A percentile compares a stretch with the other conserved stretches of the same genome.
Conservation (phyloP, 768 basidiomycete genomes). For the Mrakia gelida region DNA sequence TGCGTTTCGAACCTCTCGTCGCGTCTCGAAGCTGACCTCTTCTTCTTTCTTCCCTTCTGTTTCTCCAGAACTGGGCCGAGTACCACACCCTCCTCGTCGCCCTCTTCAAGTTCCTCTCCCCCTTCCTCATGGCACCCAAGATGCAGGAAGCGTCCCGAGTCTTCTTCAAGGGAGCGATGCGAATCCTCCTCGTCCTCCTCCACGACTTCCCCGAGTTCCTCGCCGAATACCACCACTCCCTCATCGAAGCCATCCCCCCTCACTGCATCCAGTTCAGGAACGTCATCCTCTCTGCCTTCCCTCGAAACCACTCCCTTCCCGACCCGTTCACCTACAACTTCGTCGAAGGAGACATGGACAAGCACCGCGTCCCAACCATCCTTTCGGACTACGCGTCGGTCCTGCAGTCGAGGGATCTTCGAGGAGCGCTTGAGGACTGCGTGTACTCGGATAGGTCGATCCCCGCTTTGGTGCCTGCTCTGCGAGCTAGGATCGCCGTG, state of each 20-base stretch:
- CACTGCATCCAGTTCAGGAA: constrained; percentile 95
- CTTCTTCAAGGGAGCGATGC: constrained; percentile 82
- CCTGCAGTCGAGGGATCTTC: constrained; percentile 74
- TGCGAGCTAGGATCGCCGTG: constrained; percentile 60
- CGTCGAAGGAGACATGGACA: constrained; percentile 66
- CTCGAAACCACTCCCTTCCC: constrained; percentile 70
- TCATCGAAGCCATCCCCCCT: constrained; percentile 87
- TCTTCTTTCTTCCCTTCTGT: neutral
- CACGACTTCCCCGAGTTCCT: constrained; percentile 99
- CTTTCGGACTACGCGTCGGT: constrained; percentile 83
- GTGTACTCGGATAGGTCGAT: constrained; percentile 45
- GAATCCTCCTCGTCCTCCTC: constrained; percentile 86
- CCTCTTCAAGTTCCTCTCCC: constrained; percentile 88
- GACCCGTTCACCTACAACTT: constrained; percentile 55
- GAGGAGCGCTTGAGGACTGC: constrained; percentile 74
- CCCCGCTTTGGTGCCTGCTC: constrained; percentile 14
- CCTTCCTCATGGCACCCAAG: constrained; percentile 74
- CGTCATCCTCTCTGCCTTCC: constrained; percentile 93
- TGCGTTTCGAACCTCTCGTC: neutral
- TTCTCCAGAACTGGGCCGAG: constrained; percentile 75
- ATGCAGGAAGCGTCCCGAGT: constrained; percentile 75
- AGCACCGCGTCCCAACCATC: constrained; percentile 86
- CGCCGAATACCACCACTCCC: constrained; percentile 91
- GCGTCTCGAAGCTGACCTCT: neutral
- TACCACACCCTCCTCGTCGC: constrained; percentile 93